These are phyloP conservation scores for Massariosphaeria phaeospora DNA, from an alignment of 495 filamentous ascomycete genomes.

Conservation along the genomic window DNA sequence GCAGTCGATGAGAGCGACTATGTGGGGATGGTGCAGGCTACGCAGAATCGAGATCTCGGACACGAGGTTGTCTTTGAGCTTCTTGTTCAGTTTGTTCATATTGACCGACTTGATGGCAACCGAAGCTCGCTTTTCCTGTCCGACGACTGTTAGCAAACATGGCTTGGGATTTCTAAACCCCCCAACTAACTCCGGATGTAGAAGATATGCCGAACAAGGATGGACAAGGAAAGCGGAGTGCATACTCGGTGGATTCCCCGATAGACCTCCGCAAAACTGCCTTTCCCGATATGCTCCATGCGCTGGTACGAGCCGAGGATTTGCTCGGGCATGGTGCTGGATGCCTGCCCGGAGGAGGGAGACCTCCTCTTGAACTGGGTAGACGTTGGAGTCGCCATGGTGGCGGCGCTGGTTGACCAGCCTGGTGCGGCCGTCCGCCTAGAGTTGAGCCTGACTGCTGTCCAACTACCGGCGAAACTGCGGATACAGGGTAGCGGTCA, in stretches of 20 bases:
- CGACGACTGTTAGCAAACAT: background rate
- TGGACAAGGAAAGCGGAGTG: conserved; percentile 26
- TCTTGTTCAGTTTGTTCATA: conserved; percentile 80
- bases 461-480: conserved; percentile 46
- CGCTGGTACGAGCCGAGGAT: conserved; percentile 71
- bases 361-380: conserved; percentile 45
- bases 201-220: background rate
- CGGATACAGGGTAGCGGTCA: conserved; percentile 46
- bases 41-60: conserved; percentile 93
- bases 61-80: conserved; percentile 91
- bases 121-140: conserved; percentile 53
- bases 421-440: background rate
- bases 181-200: background rate
- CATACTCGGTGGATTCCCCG: conserved; percentile 78
- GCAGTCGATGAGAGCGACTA: conserved; percentile 92
- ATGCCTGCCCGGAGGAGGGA: conserved; percentile 42
- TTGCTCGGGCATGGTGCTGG: conserved; percentile 46
- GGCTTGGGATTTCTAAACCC: background rate
- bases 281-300: conserved; percentile 82
- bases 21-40: conserved; percentile 88
- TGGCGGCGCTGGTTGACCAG: conserved; percentile 27
- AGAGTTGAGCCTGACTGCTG: background rate
- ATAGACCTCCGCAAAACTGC: conserved; percentile 94
- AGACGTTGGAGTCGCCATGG: conserved; percentile 44
- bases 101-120: conserved; percentile 97